Evolutionary conservation across 305 asterid species (phyloP), one percentile per base, ranked within the genome.

Genomic region (Rubia peregrina): DNA sequence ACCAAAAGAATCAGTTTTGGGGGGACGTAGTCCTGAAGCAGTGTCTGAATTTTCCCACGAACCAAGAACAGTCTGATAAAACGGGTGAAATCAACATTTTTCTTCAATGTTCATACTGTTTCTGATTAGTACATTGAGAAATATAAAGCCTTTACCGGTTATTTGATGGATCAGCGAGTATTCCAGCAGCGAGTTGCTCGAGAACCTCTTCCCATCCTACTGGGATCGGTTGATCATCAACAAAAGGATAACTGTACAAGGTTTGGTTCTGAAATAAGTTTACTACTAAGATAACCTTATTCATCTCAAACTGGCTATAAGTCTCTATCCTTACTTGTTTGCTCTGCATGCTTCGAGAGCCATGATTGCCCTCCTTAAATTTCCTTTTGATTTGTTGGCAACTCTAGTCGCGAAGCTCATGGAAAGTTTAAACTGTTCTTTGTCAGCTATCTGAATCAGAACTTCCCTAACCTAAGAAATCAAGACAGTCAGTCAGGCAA

Each of bases 331-430:
- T 80, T 83, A 91, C 96, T 86, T 89, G 87, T 89, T 95, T 21
- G 89, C 88, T 81, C 85, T 91, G 88, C 97, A 91, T 76, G 97
- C 95, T 84, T 91, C 96, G 69, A 91, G 96, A 65, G 95, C 91
- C 96, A 89, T 88, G 61, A 91, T 86, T 73, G 97, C 96, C 78
- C 87, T 85, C 78, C 96, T 84, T 64, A 89, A 73, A 72, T 88
- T 89, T 69, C 85, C 95, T 80, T 84, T 89, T 26, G 96, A 86
- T 81, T 85, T 89, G 77, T 80, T 80, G 17, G 97, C 95, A 69
- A 91, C 85, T 74, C 88, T 84, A 60, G 93, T 85, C 10, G 97
- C 96, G 76, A 91, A 91, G 56, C 78, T 85, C 86, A 76, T 84
- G 26, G 95, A 74, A 67, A 91, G 83, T 70, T 89, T 95, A 82